Base-by-base conservation (phyloP, 139 green algal species). In the Limnomonas spitsbergensis region DNA sequence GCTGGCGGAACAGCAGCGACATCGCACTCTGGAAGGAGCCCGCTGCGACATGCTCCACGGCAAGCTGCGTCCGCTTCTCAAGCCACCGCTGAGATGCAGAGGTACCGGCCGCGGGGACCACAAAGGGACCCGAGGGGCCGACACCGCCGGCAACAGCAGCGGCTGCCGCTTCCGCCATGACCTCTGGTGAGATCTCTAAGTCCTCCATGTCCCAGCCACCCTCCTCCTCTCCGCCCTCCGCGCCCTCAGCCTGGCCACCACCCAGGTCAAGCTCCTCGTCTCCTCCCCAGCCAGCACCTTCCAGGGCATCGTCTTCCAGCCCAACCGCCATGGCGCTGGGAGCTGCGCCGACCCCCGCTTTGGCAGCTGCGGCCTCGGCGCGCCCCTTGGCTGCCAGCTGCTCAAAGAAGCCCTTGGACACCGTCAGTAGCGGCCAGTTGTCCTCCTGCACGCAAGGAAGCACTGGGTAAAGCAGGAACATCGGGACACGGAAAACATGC, bases 361-460 rank as follows among this genome's bases (percentile, higher is more conserved):
- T 70, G 29, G 56, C 27, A 20, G 56, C 56, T 70, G 81, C 82
- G 0, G 74, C 82, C 32, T 74, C 76, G 6, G 73, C 75, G 52
- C 76, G 79, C 72, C 82, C 88, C 76, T 94, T 93, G 34, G 88
- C 83, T 3, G 95, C 89, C 14, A 96, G 84, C 20, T 87, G 93
- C 79, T 98, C 96, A 77, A 99, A 98, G 87, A 98, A 97, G 82
- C 94, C 94, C 89, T 98, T 98, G 82, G 71, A 91, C 34, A 99
- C 94, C 6, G 92, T 94, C 26, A 99, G 93, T 89, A 99, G 87
- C 47, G 96, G 96, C 96, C 96, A 99, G 90, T 99, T 99, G 79
- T 97, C 92, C 72, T 97, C 83, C 47, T 61, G 47, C 47, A 61
- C n/a, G n/a, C n/a, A n/a, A n/a, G n/a, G n/a, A n/a, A n/a, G 78